Conservation (phyloP, 2,329 filamentous ascomycete genomes). For the Aspergillus vadensis region DNA sequence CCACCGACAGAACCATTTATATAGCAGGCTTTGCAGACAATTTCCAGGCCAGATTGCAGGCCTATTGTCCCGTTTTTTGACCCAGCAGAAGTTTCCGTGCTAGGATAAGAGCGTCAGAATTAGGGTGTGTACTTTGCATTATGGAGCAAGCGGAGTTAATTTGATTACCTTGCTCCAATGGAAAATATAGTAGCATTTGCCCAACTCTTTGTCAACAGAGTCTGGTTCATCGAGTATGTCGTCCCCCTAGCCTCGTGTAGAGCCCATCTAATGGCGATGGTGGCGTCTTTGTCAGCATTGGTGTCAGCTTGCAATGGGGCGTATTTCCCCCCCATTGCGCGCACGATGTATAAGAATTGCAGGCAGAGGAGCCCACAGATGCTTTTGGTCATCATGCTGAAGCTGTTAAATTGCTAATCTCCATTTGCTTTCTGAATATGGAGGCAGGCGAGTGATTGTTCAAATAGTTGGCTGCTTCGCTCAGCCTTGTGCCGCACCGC, state of each 20-base stretch:
- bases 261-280: constrained; percentile 4
- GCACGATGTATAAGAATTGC: background rate
- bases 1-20: constrained; percentile 11
- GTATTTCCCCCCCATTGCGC: background rate
- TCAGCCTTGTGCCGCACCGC: no score
- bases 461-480: no score
- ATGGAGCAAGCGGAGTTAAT: background rate
- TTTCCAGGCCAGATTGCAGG: background rate
- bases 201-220: constrained; percentile 6
- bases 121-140: background rate
- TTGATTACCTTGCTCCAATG: constrained; percentile 1
- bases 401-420: no score
- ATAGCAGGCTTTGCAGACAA: constrained; percentile 11
- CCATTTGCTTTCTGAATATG: no score
- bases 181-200: constrained; percentile 8
- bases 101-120: background rate
- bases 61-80: background rate
- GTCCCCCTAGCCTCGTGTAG: background rate
- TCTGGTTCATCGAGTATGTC: constrained; percentile 2
- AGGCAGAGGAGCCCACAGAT: background rate
- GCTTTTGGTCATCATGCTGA: background rate
- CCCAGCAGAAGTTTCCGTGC: background rate
- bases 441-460: no score
- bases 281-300: background rate
- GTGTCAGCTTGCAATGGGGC: background rate